Conservation (phyloP, 371 early-diverging fungal species). For the Apophysomyces trapeziformis region DNA sequence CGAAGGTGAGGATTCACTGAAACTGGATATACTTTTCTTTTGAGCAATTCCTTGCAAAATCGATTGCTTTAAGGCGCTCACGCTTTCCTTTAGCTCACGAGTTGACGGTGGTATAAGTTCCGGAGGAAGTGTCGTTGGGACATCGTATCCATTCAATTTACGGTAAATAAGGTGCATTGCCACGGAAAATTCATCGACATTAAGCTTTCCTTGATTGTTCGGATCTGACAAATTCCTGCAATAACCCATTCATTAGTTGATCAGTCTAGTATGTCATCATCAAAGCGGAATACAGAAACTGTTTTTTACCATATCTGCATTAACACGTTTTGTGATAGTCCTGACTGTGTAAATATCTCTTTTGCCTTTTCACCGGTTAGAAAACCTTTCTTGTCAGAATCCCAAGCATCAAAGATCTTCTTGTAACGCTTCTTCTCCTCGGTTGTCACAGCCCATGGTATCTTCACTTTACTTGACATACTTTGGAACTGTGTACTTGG, state of each 20-base stretch:
- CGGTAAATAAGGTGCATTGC: slow-evolving; percentile 93
- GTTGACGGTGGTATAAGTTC: slow-evolving; percentile 85
- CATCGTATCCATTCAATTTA: slow-evolving; percentile 76
- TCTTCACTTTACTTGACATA: slow-evolving; percentile 39
- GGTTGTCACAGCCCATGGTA: slow-evolving; percentile 80
- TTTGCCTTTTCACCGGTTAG: slow-evolving; percentile 81
- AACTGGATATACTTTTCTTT: slow-evolving; percentile 43
- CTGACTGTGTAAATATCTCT: slow-evolving; percentile 88
- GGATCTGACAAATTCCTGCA: slow-evolving; percentile 82
- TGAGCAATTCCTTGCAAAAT: slow-evolving; percentile 55
- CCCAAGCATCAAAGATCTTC: slow-evolving; percentile 89
- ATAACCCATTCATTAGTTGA: background rate
- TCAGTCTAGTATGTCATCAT: background rate
- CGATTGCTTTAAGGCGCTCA: slow-evolving; percentile 57
- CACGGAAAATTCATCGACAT: slow-evolving; percentile 90
- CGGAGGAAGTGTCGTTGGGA: slow-evolving; percentile 80
- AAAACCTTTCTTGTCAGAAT: slow-evolving; percentile 75
- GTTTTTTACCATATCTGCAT: slow-evolving; percentile 80
- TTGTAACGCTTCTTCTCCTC: slow-evolving; percentile 83
- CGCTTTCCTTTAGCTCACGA: slow-evolving; percentile 63
- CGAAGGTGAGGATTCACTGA: slow-evolving; percentile 40
- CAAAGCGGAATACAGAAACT: background rate
- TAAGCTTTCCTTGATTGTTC: slow-evolving; percentile 85
- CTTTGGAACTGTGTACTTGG: slow-evolving; percentile 31
- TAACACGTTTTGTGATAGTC: slow-evolving; percentile 75